Evolutionary conservation across 768 basidiomycete species (phyloP), one percentile per base, ranked within the genome.

Genomic region (Lentinula raphanica): DNA sequence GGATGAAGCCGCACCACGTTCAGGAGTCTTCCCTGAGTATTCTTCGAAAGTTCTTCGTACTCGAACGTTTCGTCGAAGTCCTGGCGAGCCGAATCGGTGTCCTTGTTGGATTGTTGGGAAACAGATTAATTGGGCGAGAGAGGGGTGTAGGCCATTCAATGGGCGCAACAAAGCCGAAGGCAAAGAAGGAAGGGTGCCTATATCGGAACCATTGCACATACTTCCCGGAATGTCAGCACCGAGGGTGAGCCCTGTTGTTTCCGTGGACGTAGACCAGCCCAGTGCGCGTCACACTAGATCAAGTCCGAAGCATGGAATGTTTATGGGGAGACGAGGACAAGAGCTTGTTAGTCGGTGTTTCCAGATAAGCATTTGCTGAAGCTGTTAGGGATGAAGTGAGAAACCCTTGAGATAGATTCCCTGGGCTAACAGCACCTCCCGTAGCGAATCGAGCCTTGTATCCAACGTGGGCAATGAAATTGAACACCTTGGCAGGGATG

Each of bases 321-420:
- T 74, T 67, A 67, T 92, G 91, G 0, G 92, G 90, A 2, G 88
- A 90, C 0, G 83, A 74, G 13, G 82, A 77, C 28, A 84, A 65
- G 58, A 69, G 66, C 39, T 51, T 67, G 59, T 50, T 58, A 55
- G 68, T 72, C 7, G 88, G 87, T 0, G 84, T 83, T 5, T 80
- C 79, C 3, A 85, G 83, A 23, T 84, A 83, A 63, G 81, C 77
- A 9, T 74, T 74, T 56, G n/a, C 32, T 13, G 74, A n/a, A n/a
- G n/a, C n/a, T n/a, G n/a, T n/a, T n/a, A n/a, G n/a, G n/a, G n/a
- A n/a, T n/a, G n/a, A n/a, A n/a, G n/a, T n/a, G n/a, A n/a, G n/a
- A n/a, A n/a, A n/a, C n/a, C n/a, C n/a, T n/a, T n/a, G n/a, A n/a
- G n/a, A n/a, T n/a, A n/a, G n/a, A n/a, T n/a, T n/a, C n/a, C n/a